Evolutionary conservation across 108 stramenopile genomes (phyloP).

Genomic region (Skeletonema potamos): DNA sequence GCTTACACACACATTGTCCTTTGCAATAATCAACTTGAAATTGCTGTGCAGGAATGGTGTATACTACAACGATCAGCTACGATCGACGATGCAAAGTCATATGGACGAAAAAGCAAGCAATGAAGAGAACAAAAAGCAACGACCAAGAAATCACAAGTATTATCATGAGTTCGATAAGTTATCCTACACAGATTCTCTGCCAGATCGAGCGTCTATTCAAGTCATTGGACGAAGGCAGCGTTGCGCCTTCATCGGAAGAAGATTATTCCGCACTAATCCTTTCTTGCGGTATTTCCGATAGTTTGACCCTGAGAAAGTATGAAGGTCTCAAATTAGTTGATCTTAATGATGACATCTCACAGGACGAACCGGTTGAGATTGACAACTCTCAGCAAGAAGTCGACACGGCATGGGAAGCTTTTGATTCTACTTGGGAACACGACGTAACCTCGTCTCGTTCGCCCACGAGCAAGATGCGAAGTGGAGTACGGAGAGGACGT

Average conservation of each 20-base stretch:
- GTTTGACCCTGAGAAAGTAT: background rate
- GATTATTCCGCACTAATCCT: background rate
- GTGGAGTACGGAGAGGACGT: background rate
- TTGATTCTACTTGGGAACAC: background rate
- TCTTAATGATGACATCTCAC: background rate
- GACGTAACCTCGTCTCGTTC: background rate
- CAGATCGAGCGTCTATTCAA: background rate
- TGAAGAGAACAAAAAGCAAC: no score
- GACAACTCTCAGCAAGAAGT: background rate
- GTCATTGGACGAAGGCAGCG: background rate
- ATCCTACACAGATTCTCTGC: background rate
- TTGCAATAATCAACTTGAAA: no score
- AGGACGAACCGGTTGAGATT: background rate
- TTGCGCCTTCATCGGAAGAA: background rate
- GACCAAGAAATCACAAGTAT: no score
- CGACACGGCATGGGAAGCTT: background rate
- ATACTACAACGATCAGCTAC: no score
- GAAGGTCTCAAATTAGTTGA: background rate
- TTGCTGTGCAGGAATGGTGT: no score
- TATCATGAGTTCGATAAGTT: background rate
- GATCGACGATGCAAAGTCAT: no score
- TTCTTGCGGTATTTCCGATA: background rate
- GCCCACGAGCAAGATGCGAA: background rate
- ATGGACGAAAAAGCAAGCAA: no score
- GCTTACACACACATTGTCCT: no score